Percentiles rank a stretch among this genome's conserved stretches.
These are phyloP conservation scores for Letharia lupina DNA, from an alignment of 495 filamentous ascomycete genomes.

Conservation along the genomic window DNA sequence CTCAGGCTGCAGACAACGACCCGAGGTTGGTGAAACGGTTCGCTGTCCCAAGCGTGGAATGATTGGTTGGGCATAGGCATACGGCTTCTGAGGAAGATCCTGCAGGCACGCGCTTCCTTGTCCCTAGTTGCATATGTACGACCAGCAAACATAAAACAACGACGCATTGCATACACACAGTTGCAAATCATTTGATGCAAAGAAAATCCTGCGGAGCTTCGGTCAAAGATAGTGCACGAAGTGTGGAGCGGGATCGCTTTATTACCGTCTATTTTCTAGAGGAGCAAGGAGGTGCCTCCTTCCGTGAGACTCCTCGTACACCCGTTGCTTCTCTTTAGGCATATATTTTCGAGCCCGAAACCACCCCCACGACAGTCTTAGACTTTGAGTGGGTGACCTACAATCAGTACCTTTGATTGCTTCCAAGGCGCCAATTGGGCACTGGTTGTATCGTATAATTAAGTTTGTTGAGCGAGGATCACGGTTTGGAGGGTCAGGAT, in stretches of 20 bases:
- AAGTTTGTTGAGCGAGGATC: too few relatives aligned
- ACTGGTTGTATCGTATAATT: too few relatives aligned
- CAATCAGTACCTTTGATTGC: too few relatives aligned
- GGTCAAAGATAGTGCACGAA: background rate
- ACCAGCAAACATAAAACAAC: background rate
- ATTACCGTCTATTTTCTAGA: too few relatives aligned
- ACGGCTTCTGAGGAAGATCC: background rate
- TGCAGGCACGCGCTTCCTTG: background rate
- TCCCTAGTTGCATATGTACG: background rate
- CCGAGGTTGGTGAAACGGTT: background rate
- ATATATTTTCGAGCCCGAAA: background rate
- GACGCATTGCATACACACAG: background rate
- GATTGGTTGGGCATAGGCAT: background rate
- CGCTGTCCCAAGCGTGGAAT: background rate
- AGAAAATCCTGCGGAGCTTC: background rate
- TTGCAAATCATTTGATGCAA: background rate
- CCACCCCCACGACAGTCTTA: background rate
- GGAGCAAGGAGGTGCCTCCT: background rate
- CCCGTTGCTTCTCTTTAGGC: background rate
- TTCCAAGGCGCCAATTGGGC: too few relatives aligned
- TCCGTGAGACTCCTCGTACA: background rate
- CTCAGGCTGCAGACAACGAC: background rate
- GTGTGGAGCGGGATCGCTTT: background rate
- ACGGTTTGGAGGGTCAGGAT: too few relatives aligned
- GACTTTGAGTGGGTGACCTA: background rate